Evolutionary conservation across 108 stramenopile species (phyloP).

Genomic region (Skeletonema marinoi): DNA sequence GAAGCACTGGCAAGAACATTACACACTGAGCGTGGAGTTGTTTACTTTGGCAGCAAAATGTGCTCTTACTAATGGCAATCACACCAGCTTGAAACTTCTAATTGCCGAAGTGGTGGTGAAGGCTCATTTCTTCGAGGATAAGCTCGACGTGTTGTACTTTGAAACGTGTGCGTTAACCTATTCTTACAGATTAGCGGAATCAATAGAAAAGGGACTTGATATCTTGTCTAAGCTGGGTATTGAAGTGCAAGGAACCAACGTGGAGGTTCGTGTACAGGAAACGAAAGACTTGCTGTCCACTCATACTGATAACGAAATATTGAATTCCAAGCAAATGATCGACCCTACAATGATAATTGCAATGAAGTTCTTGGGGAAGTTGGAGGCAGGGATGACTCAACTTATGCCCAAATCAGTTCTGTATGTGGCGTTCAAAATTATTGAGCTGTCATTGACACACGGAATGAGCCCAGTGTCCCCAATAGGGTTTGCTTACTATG

Average conservation of each 20-base stretch:
- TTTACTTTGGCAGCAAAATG: too few species aligned
- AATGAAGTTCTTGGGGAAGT: conserved; percentile 17
- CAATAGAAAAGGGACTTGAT: too few species aligned
- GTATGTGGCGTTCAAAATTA: background rate
- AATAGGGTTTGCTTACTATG: conserved; percentile 16
- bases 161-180: too few species aligned
- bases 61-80: too few species aligned
- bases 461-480: conserved; percentile 12
- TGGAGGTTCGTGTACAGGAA: background rate
- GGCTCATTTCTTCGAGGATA: too few species aligned
- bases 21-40: too few species aligned
- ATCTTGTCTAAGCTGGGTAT: too few species aligned
- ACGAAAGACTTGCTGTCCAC: background rate
- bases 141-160: too few species aligned
- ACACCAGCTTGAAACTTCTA: background rate
- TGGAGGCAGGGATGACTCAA: background rate
- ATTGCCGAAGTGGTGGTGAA: background rate
- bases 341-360: conserved; percentile 15
- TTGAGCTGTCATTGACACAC: conserved; percentile 10
- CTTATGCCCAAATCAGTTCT: background rate
- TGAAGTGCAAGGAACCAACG: background rate
- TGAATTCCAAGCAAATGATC: conserved; percentile 10
- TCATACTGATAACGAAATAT: background rate
- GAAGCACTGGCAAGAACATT: too few species aligned
- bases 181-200: too few species aligned